Evolutionary conservation across 1,284 basidiomycete species (phyloP).

Genomic region (Ceratobasidium sp.): DNA sequence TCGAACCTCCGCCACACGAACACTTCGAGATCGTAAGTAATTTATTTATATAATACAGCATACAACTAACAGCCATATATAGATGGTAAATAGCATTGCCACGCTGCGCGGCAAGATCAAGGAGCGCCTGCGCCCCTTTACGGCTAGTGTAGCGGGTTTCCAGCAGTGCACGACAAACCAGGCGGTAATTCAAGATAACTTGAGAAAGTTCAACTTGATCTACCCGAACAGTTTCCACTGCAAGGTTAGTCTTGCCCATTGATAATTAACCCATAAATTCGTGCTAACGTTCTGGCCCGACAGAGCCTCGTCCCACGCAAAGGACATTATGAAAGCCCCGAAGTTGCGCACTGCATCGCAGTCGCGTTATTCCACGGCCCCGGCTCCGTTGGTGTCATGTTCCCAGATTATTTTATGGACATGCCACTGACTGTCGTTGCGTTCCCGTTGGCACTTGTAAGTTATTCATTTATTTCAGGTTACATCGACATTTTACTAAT

Average conservation of each 20-base stretch:
- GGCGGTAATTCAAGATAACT: not conserved
- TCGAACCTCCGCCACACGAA: not conserved
- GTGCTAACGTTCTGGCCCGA: no score
- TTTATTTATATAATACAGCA: no score
- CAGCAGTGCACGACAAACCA: not conserved
- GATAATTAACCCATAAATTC: no score
- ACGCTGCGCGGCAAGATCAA: conserved; percentile 17
- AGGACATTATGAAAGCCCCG: conserved; percentile 1
- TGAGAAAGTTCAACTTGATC: not conserved
- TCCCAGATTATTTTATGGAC: conserved; percentile 6
- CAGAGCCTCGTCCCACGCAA: not conserved
- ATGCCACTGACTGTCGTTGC: conserved; percentile 10
- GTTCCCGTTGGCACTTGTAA: conserved; percentile 7
- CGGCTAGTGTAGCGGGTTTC: not conserved
- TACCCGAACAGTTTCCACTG: conserved; percentile 30
- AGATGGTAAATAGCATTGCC: conserved; percentile 21
- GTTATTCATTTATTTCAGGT: not conserved
- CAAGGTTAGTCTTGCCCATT: not conserved
- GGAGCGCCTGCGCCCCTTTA: not conserved
- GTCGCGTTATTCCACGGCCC: conserved; percentile 1
- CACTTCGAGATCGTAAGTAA: not conserved
- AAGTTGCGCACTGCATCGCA: conserved; percentile 1
- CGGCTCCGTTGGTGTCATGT: not conserved
- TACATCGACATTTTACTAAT: not conserved
- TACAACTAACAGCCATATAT: no score